Evolutionary conservation across 192 early-diverging fungal species (phyloP), one percentile per base, ranked within the genome.

Genomic region (Phlyctochytrium bullatum): DNA sequence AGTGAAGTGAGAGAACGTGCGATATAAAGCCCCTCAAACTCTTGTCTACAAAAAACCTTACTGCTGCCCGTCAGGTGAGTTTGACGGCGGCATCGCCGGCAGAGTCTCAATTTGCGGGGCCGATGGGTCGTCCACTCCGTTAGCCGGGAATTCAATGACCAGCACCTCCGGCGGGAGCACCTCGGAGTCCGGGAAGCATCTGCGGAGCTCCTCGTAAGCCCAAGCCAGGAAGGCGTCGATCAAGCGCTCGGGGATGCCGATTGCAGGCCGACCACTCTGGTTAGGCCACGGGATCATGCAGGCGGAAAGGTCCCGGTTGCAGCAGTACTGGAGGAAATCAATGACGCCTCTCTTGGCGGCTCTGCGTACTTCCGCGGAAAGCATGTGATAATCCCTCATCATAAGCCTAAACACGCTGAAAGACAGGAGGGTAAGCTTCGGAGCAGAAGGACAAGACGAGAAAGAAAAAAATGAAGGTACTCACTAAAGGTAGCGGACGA

Each of bases 291-390:
- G 54, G 59, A 69, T 69, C 6, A 67, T 10, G 32, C 67, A 69
- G 4, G 34, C 2, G 6, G 59, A 58, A 34, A 69, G 25, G 23
- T 69, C 50, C 24, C 53, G 58, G 30, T 62, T 58, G 40, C 10
- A 14, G 40, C 20, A 20, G 20, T 6, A 6, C 6, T 14, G 40
- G 36, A 69, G 24, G 53, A 62, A 69, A 27, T 69, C 59, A 36
- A 62, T 69, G 2, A 69, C 67, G 59, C 67, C 67, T 10, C 51
- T 34, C 50, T 69, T 69, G 59, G 62, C 61, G 59, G 67, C 67
- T 16, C 53, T 14, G 6, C 67, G 67, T 4, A 60, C 58, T 3
- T 60, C 59, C 2, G 36, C 62, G 14, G 67, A 31, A 20, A 69
- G 50, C n/a, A 16, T 69, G 28, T 52, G 59, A 32, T 62, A 69